These are phyloP conservation scores for Aegilops tauschii DNA, from an alignment of 176 grass and related monocot species.

Conservation along the genomic window DNA sequence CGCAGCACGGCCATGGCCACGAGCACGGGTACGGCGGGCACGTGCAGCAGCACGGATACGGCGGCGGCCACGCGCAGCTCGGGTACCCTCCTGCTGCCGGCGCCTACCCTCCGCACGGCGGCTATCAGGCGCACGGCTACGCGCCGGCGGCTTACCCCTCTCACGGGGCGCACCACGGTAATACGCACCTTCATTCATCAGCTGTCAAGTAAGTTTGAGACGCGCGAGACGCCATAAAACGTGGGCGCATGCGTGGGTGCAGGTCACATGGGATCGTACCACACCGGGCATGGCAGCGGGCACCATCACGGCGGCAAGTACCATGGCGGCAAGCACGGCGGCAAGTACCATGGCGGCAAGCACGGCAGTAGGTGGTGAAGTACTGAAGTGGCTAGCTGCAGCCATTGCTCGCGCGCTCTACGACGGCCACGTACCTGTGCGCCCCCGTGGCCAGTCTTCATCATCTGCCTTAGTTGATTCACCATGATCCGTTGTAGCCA, in stretches of 20 bases:
- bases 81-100: slow-evolving; percentile 28
- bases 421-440: background rate
- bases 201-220: too few species aligned
- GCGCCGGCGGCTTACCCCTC: slow-evolving; percentile 29
- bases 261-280: slow-evolving; percentile 39
- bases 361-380: slow-evolving; percentile 29
- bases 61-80: background rate
- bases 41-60: background rate
- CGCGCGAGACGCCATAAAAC: too few species aligned
- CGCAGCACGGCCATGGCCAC: slow-evolving; percentile 11
- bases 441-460: background rate
- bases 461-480: background rate
- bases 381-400: background rate
- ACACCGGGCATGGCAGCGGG: slow-evolving; percentile 20
- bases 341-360: slow-evolving; percentile 48
- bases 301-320: background rate
- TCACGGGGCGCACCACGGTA: slow-evolving; percentile 7
- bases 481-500: background rate
- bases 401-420: background rate
- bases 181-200: too few species aligned
- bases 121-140: slow-evolving; percentile 17
- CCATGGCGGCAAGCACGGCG: background rate
- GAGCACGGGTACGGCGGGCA: background rate
- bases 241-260: too few species aligned
- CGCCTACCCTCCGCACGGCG: slow-evolving; percentile 14